phyloP scores from a whole-genome alignment of 1,284 basidiomycete genomes.

The Taiwanofungus camphoratus region DNA sequence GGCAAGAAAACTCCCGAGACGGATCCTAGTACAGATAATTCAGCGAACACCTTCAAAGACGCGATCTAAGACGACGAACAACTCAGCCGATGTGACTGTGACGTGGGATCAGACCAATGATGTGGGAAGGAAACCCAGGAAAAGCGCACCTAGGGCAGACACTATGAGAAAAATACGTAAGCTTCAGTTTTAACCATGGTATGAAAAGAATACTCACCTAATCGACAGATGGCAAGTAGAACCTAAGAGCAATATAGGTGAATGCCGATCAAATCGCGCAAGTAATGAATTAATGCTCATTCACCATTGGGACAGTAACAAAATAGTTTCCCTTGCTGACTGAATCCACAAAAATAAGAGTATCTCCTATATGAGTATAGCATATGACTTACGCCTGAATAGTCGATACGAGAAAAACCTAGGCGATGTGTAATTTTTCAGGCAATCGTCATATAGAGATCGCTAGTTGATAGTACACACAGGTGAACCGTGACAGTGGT shows the following conservation, averaged over 20 bases:
- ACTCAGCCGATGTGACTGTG: constrained; percentile 15
- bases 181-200: background rate
- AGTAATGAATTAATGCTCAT: constrained; percentile 4
- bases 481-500: constrained; percentile 21
- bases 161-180: background rate
- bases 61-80: constrained; percentile 10
- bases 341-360: constrained; percentile 2
- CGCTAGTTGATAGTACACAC: constrained; percentile 8
- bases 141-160: constrained; percentile 7
- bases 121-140: background rate
- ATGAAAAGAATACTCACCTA: constrained; percentile 8
- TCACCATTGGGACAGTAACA: constrained; percentile 17
- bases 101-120: background rate
- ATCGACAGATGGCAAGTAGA: constrained; percentile 13
- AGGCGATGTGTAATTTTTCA: background rate
- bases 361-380: background rate
- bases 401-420: constrained; percentile 22
- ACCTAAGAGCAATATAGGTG: constrained; percentile 4
- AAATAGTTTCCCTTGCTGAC: constrained; percentile 24
- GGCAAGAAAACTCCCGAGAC: constrained; percentile 12
- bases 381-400: constrained; percentile 14
- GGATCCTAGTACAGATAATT: constrained; percentile 10
- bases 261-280: background rate
- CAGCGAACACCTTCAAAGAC: background rate
- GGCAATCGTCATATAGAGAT: background rate